Percentiles rank a stretch among this genome's conserved stretches.
phyloP scores from a whole-genome alignment of 2,329 filamentous ascomycete species.

The Ophiostoma australiae region DNA sequence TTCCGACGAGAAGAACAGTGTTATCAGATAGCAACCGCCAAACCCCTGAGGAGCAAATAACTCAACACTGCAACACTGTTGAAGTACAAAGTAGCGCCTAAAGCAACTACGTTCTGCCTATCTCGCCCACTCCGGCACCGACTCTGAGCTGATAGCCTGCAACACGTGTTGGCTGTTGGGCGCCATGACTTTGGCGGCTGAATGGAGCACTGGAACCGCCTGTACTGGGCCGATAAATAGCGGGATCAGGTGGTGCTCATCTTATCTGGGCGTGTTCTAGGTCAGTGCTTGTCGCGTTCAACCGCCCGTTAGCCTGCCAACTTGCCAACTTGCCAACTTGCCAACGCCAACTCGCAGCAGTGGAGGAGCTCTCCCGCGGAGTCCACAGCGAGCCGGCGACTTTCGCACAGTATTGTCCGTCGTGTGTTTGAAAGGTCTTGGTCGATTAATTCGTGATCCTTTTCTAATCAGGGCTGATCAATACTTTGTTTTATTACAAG shows the following conservation, averaged over 20 bases:
- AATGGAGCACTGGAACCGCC: not conserved
- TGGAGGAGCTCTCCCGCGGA: not conserved
- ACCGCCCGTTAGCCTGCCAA: not conserved
- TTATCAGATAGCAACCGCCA: not conserved
- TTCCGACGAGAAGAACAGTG: not conserved
- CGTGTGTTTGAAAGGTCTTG: not conserved
- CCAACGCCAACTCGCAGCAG: not conserved
- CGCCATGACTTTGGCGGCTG: constrained; percentile 1
- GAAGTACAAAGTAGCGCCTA: not conserved
- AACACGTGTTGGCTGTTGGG: constrained; percentile 10
- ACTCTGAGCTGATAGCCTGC: not conserved
- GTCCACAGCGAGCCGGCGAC: not conserved
- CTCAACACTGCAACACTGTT: not conserved
- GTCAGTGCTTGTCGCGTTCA: not conserved
- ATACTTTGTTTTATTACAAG: not conserved
- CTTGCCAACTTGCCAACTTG: no score
- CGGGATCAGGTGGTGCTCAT: constrained; percentile 8
- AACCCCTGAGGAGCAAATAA: not conserved
- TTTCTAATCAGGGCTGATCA: not conserved
- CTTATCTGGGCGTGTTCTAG: not conserved
- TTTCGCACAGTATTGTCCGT: not conserved
- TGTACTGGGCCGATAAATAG: constrained; percentile 2
- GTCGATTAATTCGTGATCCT: not conserved
- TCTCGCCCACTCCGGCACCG: not conserved
- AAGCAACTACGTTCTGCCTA: not conserved